phyloP scores from a whole-genome alignment of 768 basidiomycete genomes.

The Collybiopsis confluens region DNA sequence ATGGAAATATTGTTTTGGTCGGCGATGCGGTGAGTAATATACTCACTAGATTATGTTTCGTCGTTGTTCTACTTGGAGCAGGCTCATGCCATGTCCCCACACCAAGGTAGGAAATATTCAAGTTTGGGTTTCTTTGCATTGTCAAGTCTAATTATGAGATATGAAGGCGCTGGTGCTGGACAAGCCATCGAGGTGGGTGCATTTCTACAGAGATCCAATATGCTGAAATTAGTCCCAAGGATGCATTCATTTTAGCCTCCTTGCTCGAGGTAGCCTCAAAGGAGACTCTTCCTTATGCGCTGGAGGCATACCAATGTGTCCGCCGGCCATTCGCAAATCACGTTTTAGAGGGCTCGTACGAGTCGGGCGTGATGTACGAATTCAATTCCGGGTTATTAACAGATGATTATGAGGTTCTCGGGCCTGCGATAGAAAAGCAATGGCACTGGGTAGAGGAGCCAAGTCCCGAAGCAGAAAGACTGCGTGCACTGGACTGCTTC shows the following conservation, averaged over 20 bases:
- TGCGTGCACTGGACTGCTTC: slow-evolving; percentile 13
- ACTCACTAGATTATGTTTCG: not conserved
- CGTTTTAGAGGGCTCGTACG: slow-evolving; percentile 26
- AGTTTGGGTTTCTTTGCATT: not conserved
- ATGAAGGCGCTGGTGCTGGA: slow-evolving; percentile 20
- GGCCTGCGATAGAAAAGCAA: slow-evolving; percentile 33
- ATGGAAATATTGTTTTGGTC: slow-evolving; percentile 33
- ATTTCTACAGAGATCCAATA: not conserved
- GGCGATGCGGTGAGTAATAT: slow-evolving; percentile 36
- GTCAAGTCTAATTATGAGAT: not conserved
- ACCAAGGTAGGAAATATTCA: slow-evolving; percentile 17
- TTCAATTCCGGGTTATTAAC: slow-evolving; percentile 28
- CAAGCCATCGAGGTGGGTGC: slow-evolving; percentile 25
- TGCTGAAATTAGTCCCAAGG: slow-evolving; percentile 11
- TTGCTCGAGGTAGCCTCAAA: slow-evolving; percentile 17
- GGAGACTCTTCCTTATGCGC: slow-evolving; percentile 14
- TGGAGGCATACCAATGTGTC: slow-evolving; percentile 28
- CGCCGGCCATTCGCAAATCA: slow-evolving; percentile 31
- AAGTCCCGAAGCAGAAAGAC: slow-evolving; percentile 28
- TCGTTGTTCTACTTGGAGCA: not conserved
- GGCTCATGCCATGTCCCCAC: slow-evolving; percentile 26
- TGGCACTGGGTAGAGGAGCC: slow-evolving; percentile 39
- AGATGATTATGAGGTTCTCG: slow-evolving; percentile 32
- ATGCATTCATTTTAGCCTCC: slow-evolving; percentile 22
- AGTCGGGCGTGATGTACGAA: slow-evolving; percentile 34